Evolutionary conservation across 1,284 basidiomycete genomes (phyloP).

Genomic region (Sphaerobolus stellatus): DNA sequence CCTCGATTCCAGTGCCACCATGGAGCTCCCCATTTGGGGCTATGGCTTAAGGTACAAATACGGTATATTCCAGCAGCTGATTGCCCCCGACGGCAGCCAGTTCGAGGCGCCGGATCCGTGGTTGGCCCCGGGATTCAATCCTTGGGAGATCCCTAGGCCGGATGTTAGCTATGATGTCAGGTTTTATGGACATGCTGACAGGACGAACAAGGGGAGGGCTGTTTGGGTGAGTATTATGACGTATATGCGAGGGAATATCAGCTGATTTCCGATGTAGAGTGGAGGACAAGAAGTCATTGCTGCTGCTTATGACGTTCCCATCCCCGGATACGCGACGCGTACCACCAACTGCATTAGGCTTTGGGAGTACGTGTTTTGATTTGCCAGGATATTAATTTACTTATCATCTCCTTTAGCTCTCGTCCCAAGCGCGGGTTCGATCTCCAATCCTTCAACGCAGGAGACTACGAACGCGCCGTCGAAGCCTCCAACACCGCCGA

Average conservation of each 20-base stretch:
- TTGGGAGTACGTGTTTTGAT: conserved; percentile 54
- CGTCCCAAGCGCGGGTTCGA: conserved; percentile 92
- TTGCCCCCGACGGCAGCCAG: conserved; percentile 79
- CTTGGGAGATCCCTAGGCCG: conserved; percentile 85
- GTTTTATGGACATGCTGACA: conserved; percentile 82
- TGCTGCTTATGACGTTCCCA: conserved; percentile 87
- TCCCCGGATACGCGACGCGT: conserved; percentile 80
- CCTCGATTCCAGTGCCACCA: conserved; percentile 79
- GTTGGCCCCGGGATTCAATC: conserved; percentile 77
- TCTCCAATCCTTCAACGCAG: conserved; percentile 89
- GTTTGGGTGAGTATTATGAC: conserved; percentile 13
- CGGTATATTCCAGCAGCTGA: conserved; percentile 93
- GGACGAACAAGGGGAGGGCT: conserved; percentile 59
- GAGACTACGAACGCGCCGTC: conserved; percentile 86
- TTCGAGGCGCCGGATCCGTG: conserved; percentile 93
- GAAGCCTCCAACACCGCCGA: conserved; percentile 84
- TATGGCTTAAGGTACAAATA: conserved; percentile 88
- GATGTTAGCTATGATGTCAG: conserved; percentile 81
- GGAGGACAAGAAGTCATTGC: conserved; percentile 92
- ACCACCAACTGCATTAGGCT: conserved; percentile 78
- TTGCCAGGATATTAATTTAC: neutral
- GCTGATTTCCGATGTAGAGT: conserved; percentile 58
- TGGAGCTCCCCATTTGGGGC: conserved; percentile 84
- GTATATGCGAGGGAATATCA: conserved; percentile 2
- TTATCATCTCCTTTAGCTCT: conserved; percentile 26